Conservation (phyloP, 139 green algal genomes). For the Chlorella sp. region DNA sequence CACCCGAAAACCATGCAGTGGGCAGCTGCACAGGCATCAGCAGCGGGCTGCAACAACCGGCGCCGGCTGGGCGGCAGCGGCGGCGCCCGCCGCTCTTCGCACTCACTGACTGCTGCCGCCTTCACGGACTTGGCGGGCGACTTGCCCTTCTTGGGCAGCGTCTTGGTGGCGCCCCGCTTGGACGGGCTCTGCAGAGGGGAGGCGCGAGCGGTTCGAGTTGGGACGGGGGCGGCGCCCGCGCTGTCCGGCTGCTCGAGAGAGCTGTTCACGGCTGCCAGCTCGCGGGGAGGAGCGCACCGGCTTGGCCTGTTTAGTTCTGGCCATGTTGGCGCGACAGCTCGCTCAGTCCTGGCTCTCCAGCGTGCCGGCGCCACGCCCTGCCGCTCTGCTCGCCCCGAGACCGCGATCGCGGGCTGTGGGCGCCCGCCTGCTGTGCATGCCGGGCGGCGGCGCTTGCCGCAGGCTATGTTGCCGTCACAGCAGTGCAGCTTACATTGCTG, state of each 20-base stretch:
- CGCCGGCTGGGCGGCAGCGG: no score
- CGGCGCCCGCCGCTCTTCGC: no score
- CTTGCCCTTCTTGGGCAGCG: constrained; percentile 11
- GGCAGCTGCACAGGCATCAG: no score
- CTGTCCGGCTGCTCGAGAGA: no score
- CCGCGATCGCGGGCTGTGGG: neutral
- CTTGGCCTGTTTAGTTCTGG: constrained; percentile 27
- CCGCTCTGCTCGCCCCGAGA: neutral
- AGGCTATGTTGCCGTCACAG: neutral
- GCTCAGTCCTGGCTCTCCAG: neutral
- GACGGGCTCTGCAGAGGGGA: constrained; percentile 9
- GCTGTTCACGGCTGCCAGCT: no score
- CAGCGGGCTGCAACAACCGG: no score
- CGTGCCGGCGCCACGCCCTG: no score
- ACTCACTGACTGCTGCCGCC: constrained; percentile 23
- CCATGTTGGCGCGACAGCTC: constrained; percentile 21
- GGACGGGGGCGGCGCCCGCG: neutral
- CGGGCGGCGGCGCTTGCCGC: neutral
- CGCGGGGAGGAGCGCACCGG: no score
- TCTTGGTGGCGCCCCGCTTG: constrained; percentile 8
- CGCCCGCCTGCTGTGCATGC: no score
- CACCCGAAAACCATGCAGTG: no score
- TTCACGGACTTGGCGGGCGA: constrained; percentile 4
- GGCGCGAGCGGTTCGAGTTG: neutral
- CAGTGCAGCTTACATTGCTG: neutral